A percentile compares a stretch with the other conserved stretches of the same genome.
phyloP scores from a whole-genome alignment of 805 yeast species.

The Sungouiozyma ichnusensis region DNA sequence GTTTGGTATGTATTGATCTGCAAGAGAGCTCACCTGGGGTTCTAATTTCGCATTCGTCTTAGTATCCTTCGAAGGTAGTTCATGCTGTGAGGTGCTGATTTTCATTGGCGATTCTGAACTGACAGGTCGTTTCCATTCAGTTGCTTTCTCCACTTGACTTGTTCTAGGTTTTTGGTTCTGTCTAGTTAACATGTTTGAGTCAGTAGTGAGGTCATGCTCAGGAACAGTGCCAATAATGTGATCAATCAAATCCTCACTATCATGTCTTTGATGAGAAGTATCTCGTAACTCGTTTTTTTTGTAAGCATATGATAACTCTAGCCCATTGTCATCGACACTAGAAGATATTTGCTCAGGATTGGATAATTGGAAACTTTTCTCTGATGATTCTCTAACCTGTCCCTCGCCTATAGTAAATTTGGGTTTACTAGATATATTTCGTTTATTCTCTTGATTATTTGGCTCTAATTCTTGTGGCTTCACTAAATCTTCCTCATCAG shows the following conservation, averaged over 20 bases:
- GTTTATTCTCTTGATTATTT: background rate
- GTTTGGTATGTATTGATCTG: slow-evolving; percentile 30
- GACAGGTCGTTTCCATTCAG: too few species aligned
- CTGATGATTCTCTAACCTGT: background rate
- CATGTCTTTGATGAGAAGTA: background rate
- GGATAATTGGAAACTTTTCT: background rate
- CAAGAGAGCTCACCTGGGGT: slow-evolving; percentile 4
- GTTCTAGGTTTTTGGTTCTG: slow-evolving; percentile 4
- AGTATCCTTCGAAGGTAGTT: background rate
- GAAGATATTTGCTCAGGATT: too few species aligned
- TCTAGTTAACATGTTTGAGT: slow-evolving; percentile 14
- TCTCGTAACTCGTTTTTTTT: background rate
- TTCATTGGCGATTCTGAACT: too few species aligned
- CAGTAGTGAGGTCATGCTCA: slow-evolving; percentile 6
- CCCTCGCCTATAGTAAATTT: slow-evolving; percentile 4
- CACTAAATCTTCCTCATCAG: slow-evolving; percentile 25
- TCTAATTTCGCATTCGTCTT: background rate
- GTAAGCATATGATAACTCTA: background rate
- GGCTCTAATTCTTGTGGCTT: slow-evolving; percentile 1
- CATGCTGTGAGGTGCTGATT: background rate
- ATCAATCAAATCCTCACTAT: slow-evolving; percentile 18
- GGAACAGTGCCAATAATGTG: slow-evolving; percentile 8
- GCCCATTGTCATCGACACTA: background rate
- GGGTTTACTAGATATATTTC: slow-evolving; percentile 1
- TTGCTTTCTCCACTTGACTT: background rate